Evolutionary conservation across 345 rosid species (phyloP).

Genomic region (Eucalyptus tenuipes): DNA sequence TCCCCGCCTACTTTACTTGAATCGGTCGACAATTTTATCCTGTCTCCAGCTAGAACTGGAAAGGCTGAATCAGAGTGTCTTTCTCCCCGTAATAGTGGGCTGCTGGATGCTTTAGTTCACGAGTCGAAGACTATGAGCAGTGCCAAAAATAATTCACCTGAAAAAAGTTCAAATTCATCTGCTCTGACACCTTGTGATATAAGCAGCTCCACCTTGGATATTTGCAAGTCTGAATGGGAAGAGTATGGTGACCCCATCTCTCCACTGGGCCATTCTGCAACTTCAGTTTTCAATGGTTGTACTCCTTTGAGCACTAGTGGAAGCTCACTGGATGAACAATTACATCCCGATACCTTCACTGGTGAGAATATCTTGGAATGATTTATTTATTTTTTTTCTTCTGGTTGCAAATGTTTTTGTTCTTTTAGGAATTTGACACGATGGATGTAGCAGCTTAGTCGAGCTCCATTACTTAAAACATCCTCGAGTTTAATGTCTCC

Average conservation of each 20-base stretch:
- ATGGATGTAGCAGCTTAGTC: not conserved
- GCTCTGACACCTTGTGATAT: constrained; percentile 37
- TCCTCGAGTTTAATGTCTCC: not conserved
- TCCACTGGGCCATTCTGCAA: constrained; percentile 49
- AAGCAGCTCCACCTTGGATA: constrained; percentile 31
- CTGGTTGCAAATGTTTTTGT: not conserved
- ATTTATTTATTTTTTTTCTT: not conserved
- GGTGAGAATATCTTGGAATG: constrained; percentile 23
- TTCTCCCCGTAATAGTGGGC: constrained; percentile 74
- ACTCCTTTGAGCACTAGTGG: constrained; percentile 44
- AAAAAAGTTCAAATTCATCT: constrained; percentile 58
- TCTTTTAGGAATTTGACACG: not conserved
- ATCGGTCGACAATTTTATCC: constrained; percentile 65
- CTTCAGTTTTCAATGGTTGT: constrained; percentile 44
- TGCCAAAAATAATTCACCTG: constrained; percentile 54
- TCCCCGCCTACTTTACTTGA: constrained; percentile 59
- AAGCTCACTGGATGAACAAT: constrained; percentile 53
- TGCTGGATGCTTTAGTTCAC: constrained; percentile 82
- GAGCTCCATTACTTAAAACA: not conserved
- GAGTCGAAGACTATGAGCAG: constrained; percentile 63
- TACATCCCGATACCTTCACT: constrained; percentile 11
- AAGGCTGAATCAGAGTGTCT: constrained; percentile 34
- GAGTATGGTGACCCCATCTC: constrained; percentile 46
- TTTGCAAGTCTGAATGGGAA: constrained; percentile 48
- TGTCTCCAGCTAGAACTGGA: constrained; percentile 60